Evolutionary conservation across 176 grass and related monocot genomes (phyloP).

Genomic region (Themeda triandra): DNA sequence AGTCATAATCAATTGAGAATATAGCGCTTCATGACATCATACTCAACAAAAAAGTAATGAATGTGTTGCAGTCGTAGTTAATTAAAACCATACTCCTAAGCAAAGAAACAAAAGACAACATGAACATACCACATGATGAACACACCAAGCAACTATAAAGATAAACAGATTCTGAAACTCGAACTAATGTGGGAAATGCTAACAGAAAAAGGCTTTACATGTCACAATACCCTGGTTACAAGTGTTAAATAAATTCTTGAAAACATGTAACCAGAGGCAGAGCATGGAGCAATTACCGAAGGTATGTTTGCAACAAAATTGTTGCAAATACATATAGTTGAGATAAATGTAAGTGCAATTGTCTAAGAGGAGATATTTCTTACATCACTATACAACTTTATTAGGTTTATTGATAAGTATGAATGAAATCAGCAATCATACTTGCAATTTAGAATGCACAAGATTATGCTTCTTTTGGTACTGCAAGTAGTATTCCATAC

Average conservation of each 20-base stretch:
- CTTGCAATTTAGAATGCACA: background rate
- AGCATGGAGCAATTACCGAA: background rate
- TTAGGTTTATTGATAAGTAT: background rate
- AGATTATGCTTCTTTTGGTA: background rate
- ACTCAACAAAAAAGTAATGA: background rate
- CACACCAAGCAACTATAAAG: background rate
- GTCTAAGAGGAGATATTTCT: background rate
- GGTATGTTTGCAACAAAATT: background rate
- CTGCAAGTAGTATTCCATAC: background rate
- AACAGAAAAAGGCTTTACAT: background rate
- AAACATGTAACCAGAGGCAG: background rate
- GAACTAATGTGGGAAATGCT: background rate
- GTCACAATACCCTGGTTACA: background rate
- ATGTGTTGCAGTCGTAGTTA: background rate
- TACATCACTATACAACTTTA: background rate
- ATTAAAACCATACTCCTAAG: background rate
- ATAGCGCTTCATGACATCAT: background rate
- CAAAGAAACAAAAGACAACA: background rate
- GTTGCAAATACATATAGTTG: background rate
- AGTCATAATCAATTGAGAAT: conserved; percentile 23
- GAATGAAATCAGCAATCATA: background rate
- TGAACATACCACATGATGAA: background rate
- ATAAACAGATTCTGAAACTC: background rate
- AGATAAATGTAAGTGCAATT: background rate
- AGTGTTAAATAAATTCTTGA: background rate